Percentiles rank a stretch among this genome's conserved stretches.
Evolutionary conservation across 106 monocot species (phyloP).

Genomic region (Allium sativum): DNA sequence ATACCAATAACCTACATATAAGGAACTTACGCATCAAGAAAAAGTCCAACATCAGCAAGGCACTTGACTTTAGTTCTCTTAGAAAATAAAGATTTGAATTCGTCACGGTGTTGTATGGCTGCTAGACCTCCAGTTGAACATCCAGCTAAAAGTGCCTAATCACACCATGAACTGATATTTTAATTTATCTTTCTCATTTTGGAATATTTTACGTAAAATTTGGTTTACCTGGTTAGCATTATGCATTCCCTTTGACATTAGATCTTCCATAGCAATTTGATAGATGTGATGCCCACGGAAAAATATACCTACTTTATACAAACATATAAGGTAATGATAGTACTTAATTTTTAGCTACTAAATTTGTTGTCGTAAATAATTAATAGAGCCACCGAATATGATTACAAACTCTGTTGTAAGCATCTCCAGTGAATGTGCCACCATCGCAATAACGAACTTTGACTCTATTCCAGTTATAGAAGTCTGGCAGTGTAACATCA

Average conservation of each 20-base stretch:
- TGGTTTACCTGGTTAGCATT: constrained; percentile 39
- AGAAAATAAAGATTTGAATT: constrained; percentile 56
- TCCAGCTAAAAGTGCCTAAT: constrained; percentile 87
- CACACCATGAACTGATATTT: no score
- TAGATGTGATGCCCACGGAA: constrained; percentile 76
- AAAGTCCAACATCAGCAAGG: constrained; percentile 83
- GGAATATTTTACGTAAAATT: not conserved
- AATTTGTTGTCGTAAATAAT: not conserved
- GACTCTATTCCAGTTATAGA: constrained; percentile 83
- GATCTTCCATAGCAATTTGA: constrained; percentile 52
- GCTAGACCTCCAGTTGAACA: constrained; percentile 91
- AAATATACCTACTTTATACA: constrained; percentile 28
- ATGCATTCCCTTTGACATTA: constrained; percentile 64
- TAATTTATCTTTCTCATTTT: not conserved
- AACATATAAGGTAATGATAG: not conserved
- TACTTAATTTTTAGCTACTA: not conserved
- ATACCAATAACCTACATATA: constrained; percentile 1
- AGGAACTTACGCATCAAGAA: constrained; percentile 89
- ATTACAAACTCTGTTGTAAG: constrained; percentile 28
- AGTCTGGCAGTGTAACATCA: constrained; percentile 45
- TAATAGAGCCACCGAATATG: no score
- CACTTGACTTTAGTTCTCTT: constrained; percentile 55
- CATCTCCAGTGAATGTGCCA: constrained; percentile 72
- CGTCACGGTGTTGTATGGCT: constrained; percentile 75
- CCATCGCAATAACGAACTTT: constrained; percentile 81